A percentile compares a stretch with the other conserved stretches of the same genome.
These are phyloP conservation scores for Xylaria acuta DNA, from an alignment of 495 filamentous ascomycete species.

Conservation along the genomic window DNA sequence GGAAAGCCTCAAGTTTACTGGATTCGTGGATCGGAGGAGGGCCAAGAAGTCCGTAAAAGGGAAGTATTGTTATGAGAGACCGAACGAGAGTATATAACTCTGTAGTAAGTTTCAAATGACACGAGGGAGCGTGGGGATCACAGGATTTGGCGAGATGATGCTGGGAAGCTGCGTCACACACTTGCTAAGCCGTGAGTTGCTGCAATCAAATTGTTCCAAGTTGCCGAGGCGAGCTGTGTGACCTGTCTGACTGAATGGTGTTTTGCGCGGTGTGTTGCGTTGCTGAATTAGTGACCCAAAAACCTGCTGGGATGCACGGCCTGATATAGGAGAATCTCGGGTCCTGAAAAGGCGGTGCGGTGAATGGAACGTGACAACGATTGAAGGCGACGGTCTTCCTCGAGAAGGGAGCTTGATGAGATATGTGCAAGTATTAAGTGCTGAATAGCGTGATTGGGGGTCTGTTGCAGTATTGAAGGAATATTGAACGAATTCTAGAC, in stretches of 20 bases:
- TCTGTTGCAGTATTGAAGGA: conserved; percentile 25
- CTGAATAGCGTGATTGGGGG: conserved; percentile 18
- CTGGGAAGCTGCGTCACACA: conserved; percentile 18
- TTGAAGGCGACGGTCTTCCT: not conserved
- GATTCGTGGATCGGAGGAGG: conserved; percentile 19
- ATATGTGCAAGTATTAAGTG: conserved; percentile 25
- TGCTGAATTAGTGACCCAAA: conserved; percentile 24
- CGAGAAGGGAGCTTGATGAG: conserved; percentile 10
- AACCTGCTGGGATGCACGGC: conserved; percentile 27
- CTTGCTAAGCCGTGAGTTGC: not conserved
- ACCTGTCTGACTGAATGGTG: conserved; percentile 27
- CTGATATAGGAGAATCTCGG: conserved; percentile 25
- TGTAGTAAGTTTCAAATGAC: conserved; percentile 8
- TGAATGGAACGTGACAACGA: conserved; percentile 16
- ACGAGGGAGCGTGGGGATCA: conserved; percentile 16
- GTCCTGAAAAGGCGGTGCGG: conserved; percentile 1
- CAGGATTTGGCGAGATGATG: conserved; percentile 29
- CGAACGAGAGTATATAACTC: conserved; percentile 1
- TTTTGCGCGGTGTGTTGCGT: not conserved
- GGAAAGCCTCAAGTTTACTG: conserved; percentile 24
- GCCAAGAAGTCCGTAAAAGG: conserved; percentile 23
- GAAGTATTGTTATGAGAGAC: conserved; percentile 9
- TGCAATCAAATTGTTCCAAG: conserved; percentile 23
- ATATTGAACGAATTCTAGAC: conserved; percentile 28
- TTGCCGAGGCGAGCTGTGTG: conserved; percentile 22